A percentile compares a stretch with the other conserved stretches of the same genome.
Evolutionary conservation across 352 stramenopile genomes (phyloP).

Genomic region (Globisporangium paroecandrum): DNA sequence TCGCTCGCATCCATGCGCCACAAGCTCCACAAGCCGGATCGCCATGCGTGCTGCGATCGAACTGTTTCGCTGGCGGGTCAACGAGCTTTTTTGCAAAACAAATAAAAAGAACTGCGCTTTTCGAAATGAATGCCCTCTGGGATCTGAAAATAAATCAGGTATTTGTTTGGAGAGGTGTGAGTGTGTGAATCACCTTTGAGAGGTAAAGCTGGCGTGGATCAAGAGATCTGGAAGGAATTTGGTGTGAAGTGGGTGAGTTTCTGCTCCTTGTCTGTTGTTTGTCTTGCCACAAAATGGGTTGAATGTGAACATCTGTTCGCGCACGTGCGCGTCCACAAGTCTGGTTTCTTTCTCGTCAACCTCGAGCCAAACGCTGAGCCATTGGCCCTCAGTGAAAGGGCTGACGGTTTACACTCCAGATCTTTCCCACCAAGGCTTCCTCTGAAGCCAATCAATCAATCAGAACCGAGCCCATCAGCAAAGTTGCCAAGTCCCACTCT

Average conservation of each 20-base stretch:
- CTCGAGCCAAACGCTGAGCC: neutral
- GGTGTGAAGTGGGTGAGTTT: neutral
- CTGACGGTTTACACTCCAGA: neutral
- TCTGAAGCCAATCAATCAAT: slow-evolving; percentile 5
- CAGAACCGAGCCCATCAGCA: neutral
- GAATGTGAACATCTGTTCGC: neutral
- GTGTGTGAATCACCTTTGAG: no score
- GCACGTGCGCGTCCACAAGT: neutral
- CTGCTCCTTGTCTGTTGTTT: no score
- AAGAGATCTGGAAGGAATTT: neutral
- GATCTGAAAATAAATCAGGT: neutral
- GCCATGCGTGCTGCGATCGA: neutral
- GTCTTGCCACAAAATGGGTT: slow-evolving; percentile 1
- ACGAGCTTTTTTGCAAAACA: neutral
- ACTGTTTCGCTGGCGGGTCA: neutral
- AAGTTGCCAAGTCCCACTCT: slow-evolving; percentile 5
- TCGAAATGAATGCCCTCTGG: neutral
- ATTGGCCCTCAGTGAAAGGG: neutral
- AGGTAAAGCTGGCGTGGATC: neutral
- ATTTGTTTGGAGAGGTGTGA: neutral
- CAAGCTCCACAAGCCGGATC: neutral
- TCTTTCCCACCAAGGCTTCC: slow-evolving; percentile 2
- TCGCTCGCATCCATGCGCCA: neutral
- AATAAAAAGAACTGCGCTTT: neutral
- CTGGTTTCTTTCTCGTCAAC: slow-evolving; percentile 5